Evolutionary conservation across 345 rosid genomes (phyloP), one percentile per base, ranked within the genome.

Genomic region (Odontarrhena argentea): DNA sequence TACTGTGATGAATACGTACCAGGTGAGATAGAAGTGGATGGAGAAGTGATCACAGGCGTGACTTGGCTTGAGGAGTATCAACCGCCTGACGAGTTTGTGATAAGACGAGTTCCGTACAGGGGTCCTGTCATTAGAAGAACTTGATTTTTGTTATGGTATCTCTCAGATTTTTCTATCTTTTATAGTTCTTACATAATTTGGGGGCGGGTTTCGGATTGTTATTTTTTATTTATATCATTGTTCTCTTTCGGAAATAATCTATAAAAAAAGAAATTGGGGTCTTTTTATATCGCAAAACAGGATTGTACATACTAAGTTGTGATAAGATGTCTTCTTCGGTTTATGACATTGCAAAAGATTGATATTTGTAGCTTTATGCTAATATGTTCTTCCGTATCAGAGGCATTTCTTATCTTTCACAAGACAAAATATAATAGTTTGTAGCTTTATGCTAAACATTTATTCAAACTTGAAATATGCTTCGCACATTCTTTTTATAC

Each of bases 61-160:
- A 70, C 87, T 7, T 91, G 97, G 97, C 79, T 90, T 48, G 95
- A 87, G 84, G 95, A 94, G 69, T 86, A 70, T 77, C 92, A 76
- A 80, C 92, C 84, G 32, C 89, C 96, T 4, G 98, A 90, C 76
- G 78, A 86, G 82, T 84, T 86, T 74, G 85, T 87, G 75, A 91
- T 85, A 35, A 66, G 75, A 63, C 79, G 94, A 79, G 84, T 88
- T 60, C 52, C 26, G 18, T 93, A 89, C 77, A 83, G 56, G 73
- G 98, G 96, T 67, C 96, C 92, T 30, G 83, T 74, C 26, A 90
- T 93, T 81, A 84, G 85, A 82, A 84, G 85, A 82, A 81, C 75
- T 69, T 86, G 52, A 71, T 49, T 58, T 24, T 37, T 40, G 24
- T 34, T 2, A 8, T 38, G 9, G 9, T 38, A 38, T 38, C 18